Base-by-base conservation (phyloP, 208 protist species). In the Acanthamoeba rhysodes region DNA sequence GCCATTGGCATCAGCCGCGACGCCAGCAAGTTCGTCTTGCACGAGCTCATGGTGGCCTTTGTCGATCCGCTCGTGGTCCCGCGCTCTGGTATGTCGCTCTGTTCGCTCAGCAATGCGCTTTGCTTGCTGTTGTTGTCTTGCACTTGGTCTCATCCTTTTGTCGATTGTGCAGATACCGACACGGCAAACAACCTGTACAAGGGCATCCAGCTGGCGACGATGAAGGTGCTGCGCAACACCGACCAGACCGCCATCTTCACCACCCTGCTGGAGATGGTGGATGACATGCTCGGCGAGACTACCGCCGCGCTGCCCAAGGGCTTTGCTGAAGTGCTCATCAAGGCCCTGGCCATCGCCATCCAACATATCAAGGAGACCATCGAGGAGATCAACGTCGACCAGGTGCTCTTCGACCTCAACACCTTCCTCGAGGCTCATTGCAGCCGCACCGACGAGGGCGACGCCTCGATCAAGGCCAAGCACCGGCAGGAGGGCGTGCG, bases 161-260 rank as follows among this genome's bases (percentile, higher is more conserved):
- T 59, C 55, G 3, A 6, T 59, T 22, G 55, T 16, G 66, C 66
- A 74, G 68, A 80, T 8, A 55, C 87, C 10, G 64, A 92, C 87
- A 92, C 87, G 29, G 87, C 64, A 12, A 92, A 92, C 87, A 92
- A 76, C 18, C 16, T 94, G 68, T 94, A 94, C 68, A 94, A 94
- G 70, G 90, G 90, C 41, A 94, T 94, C 45, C 90, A 94, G 55
- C n/a, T 82, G 16, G 62, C 70, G 20, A 59, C 55, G 20, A 82
- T 82, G 62, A 94, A 94, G 72, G 70, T 94, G 0, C 72, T 94
- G 68, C 64, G 72, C 14, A 94, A 94, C 68, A 84, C 90, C 20
- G 90, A 94, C 55, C 90, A 94, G 90, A 94, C 90, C 7, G 90
- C 70, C 50, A 34, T 94, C n/a, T 84, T 94, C 70, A 66, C 90